Evolutionary conservation across 1,139 yeast species (phyloP), one percentile per base, ranked within the genome.

Genomic region (Candida sanyaensis): DNA sequence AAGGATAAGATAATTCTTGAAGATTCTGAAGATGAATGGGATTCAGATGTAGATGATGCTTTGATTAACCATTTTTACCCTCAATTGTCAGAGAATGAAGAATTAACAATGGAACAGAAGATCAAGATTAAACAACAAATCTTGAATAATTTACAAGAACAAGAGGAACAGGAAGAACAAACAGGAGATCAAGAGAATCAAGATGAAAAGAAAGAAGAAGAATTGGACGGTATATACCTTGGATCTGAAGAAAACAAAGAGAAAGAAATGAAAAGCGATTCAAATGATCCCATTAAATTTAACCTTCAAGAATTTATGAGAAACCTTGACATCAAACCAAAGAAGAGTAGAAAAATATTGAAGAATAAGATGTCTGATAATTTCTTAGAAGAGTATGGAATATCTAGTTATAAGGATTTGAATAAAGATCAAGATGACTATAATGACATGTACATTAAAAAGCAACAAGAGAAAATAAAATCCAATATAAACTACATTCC

Each of bases 31-130:
- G 65, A 64, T 45, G 77, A 72, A 42, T 75, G 77, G 77, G 77
- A 73, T 51, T 68, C 75, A 1, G 78, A 74, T 9, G 63, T 68
- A 10, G 80, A 75, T 51, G 78, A 75, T 33, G 76, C 68, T 23
- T 61, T 75, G 33, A 61, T 75, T 39, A 68, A 68, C 50, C 73
- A 72, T 46, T 73, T 72, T 54, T 75, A 72, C 52, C 80, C 80
- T 0, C 65, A 65, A 45, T 55, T 75, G n/a, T 68, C 73, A 1
- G 71, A 68, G 17, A 47, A 52, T 1, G 55, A 47, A 12, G 68
- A 66, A 34, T 58, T 73, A 42, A 59, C 71, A 1, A 53, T 53
- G 33, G 78, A 73, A 13, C 75, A 70, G 47, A 73, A 72, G 53
- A 50, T 60, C 33, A 71, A 67, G 56, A 63, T 75, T 46, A 73